Evolutionary conservation across 108 stramenopile genomes (phyloP).

Genomic region (Fragilariopsis cylindrus): DNA sequence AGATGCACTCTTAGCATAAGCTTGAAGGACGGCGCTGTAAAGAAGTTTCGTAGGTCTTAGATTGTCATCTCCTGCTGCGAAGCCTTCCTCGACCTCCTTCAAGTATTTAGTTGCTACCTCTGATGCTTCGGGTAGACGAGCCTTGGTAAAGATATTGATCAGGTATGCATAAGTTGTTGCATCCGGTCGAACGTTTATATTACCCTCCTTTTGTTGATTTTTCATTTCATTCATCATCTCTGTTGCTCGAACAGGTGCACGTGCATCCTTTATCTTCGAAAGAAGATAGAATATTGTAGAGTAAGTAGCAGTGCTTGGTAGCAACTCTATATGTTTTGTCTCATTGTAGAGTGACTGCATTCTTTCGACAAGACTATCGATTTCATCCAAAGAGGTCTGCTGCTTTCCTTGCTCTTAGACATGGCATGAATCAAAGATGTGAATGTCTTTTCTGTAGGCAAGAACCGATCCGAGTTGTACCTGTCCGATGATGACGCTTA

Average conservation of each 20-base stretch:
- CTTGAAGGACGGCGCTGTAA: conserved; percentile 38
- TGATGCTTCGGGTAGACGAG: conserved; percentile 19
- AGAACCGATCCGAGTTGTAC: not conserved
- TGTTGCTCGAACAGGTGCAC: conserved; percentile 20
- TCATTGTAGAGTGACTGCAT: conserved; percentile 15
- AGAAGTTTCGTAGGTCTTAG: conserved; percentile 28
- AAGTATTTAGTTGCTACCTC: conserved; percentile 23
- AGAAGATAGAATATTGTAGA: conserved; percentile 24
- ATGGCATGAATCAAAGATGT: conserved; percentile 21
- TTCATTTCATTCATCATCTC: conserved; percentile 30
- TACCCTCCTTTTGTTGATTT: conserved; percentile 2
- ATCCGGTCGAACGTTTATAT: conserved; percentile 26
- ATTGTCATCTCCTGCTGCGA: conserved; percentile 15
- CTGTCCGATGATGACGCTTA: not conserved
- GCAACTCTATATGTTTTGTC: conserved; percentile 20
- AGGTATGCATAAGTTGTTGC: conserved; percentile 32
- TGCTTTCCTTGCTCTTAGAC: conserved; percentile 22
- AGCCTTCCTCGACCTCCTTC: conserved; percentile 25
- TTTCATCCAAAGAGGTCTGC: conserved; percentile 10
- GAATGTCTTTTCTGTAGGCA: conserved; percentile 32
- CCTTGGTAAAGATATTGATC: conserved; percentile 31
- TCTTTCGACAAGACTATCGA: conserved; percentile 26
- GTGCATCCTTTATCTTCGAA: conserved; percentile 25
- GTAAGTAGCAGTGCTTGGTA: conserved; percentile 20
- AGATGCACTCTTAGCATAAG: conserved; percentile 38